Conservation (phyloP, 2,329 filamentous ascomycete genomes). For the Calonectria hongkongensis region DNA sequence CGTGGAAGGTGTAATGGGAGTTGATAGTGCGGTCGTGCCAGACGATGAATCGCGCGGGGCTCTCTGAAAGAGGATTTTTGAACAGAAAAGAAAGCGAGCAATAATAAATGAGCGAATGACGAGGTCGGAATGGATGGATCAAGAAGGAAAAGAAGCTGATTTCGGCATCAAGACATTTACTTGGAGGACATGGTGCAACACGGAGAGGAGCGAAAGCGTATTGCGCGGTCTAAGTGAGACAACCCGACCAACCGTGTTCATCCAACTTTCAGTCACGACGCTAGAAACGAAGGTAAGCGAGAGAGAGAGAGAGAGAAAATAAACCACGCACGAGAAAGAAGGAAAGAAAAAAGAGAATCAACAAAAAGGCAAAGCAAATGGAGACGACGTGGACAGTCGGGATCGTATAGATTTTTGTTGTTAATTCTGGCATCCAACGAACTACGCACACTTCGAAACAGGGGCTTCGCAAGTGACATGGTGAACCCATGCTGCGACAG, state of each 20-base stretch:
- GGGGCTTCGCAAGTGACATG: slow-evolving; percentile 34
- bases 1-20: background rate
- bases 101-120: slow-evolving; percentile 21
- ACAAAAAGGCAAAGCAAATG: slow-evolving; percentile 10
- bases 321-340: background rate
- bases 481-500: slow-evolving; percentile 45
- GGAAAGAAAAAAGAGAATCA: background rate
- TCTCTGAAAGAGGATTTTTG: slow-evolving; percentile 1
- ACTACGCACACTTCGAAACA: slow-evolving; percentile 34
- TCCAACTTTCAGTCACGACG: slow-evolving; percentile 23
- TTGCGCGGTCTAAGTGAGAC: slow-evolving; percentile 8
- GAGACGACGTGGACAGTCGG: background rate
- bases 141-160: slow-evolving; percentile 28
- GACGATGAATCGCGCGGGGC: slow-evolving; percentile 1
- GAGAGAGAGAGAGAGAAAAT: slow-evolving; percentile 8
- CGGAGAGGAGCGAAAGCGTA: slow-evolving; percentile 5
- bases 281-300: slow-evolving; percentile 28
- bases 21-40: slow-evolving; percentile 17
- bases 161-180: slow-evolving; percentile 34
- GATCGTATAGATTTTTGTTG: slow-evolving; percentile 27
- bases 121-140: slow-evolving; percentile 12
- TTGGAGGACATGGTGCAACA: slow-evolving; percentile 35
- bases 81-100: slow-evolving; percentile 5
- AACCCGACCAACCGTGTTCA: slow-evolving; percentile 16
- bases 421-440: slow-evolving; percentile 34